phyloP scores from a whole-genome alignment of 1,139 yeast species.

The Yamadazyma dendronema region DNA sequence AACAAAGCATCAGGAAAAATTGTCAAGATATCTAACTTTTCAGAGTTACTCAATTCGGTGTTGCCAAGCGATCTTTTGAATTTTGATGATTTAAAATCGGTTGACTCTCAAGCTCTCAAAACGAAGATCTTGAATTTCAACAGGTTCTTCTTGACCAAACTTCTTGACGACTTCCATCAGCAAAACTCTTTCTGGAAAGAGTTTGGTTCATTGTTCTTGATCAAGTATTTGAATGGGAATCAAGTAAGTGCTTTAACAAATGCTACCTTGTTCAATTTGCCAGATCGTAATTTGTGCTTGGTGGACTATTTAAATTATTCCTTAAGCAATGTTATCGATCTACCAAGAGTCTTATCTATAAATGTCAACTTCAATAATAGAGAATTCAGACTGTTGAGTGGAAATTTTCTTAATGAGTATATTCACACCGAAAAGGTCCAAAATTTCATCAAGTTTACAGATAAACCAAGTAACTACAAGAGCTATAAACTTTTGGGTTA shows the following conservation, averaged over 20 bases:
- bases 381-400: conserved; percentile 36
- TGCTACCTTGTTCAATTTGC: conserved; percentile 14
- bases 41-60: conserved; percentile 44
- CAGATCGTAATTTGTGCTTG: conserved; percentile 22
- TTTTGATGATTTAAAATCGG: conserved; percentile 42
- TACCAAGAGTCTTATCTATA: conserved; percentile 69
- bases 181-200: conserved; percentile 21
- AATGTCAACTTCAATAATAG: conserved; percentile 54
- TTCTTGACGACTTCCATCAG: conserved; percentile 46
- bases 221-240: conserved; percentile 36
- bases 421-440: conserved; percentile 8
- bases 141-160: conserved; percentile 52
- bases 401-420: conserved; percentile 46
- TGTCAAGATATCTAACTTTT: conserved; percentile 75
- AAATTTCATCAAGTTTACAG: conserved; percentile 23
- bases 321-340: conserved; percentile 28
- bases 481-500: conserved; percentile 64
- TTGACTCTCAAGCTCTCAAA: conserved; percentile 35
- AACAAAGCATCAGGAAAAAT: conserved; percentile 69
- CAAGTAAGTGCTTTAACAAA: conserved; percentile 18
- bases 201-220: conserved; percentile 22
- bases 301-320: conserved; percentile 56
- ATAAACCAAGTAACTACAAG: conserved; percentile 21
- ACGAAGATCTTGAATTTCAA: conserved; percentile 54
- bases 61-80: conserved; percentile 51